Base-by-base conservation (phyloP, 2,329 filamentous ascomycete genomes). In the Arthrobotrys sphaeroides region DNA sequence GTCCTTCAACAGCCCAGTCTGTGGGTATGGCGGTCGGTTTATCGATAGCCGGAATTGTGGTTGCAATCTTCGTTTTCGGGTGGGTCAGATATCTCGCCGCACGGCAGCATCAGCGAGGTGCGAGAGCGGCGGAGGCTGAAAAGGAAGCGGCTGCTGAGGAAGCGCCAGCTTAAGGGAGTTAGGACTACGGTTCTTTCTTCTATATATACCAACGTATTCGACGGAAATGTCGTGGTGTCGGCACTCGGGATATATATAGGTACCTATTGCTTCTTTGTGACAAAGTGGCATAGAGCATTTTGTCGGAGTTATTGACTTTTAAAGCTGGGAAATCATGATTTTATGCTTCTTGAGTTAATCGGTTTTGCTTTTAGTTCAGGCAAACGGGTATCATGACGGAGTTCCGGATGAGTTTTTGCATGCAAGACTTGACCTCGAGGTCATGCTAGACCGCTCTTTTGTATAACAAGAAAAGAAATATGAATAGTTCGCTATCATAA, bases 51-150 rank as follows among this genome's bases (percentile, higher is more conserved):
- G 73, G 73, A 16, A 67, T 77, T 26, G 66, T 77, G n/a, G 66
- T 77, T 47, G 65, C 67, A n/a, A 70, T 77, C 18, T 72, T 77
- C 26, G 51, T 77, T 16, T 77, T 77, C 36, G 66, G 73, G 2
- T 77, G 66, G 73, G 65, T 77, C 16, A 67, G 73, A 5, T 77
- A 72, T 43, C 40, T 77, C 18, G 60, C 61, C 12, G 67, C 65
- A 24, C 59, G 73, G 40, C 59, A 77, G 26, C 67, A 77, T 26
- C 65, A 62, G 18, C 66, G 60, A 5, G 28, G 16, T 55, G 49
- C 49, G 16, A 55, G 28, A 22, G 59, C 47, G 28, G 73, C 59
- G 20, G 64, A 69, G 31, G 49, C 51, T 22, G 65, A 70, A 38
- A 57, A 60, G 16, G 73, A 77, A 33, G 68, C 62, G 40, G 65